Evolutionary conservation across 2,329 filamentous ascomycete species (phyloP), one percentile per base, ranked within the genome.

Genomic region (Monosporascus sp.): DNA sequence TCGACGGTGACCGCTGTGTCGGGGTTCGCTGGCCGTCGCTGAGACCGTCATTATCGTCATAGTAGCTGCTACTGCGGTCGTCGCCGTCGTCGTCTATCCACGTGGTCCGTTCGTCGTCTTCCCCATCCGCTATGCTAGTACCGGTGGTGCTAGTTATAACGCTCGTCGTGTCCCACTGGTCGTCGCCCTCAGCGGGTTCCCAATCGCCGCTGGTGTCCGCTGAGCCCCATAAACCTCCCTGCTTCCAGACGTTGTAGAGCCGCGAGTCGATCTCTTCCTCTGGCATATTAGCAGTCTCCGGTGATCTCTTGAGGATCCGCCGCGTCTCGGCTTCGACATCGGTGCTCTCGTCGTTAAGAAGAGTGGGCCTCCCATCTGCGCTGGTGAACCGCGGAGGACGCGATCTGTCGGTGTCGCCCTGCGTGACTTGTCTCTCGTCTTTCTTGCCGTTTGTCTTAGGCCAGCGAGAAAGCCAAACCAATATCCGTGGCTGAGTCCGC

Each of bases 271-370:
- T 75, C 39, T 82, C 81, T 27, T 81, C 79, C 61, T 94, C 88
- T 41, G 84, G 74, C 7, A 74, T 59, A 17, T 73, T 31, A 60
- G 68, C 64, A 65, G 71, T 66, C 51, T 67, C 64, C 14, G 60
- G 60, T 7, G 63, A 68, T 52, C 67, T 71, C 46, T 68, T 74
- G 53, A 88, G 73, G 48, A 83, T 77, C 51, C 81, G 81, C 60
- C 89, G 82, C 60, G 92, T 85, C 67, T 94, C 89, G 1, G 76
- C 77, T 70, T 97, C 93, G 2, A 97, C 85, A 62, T 97, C 92
- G 27, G 90, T 82, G 37, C 85, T 77, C 36, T 86, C 79, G 57
- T 82, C 77, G 20, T 76, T 77, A 2, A 86, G 81, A 25, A 87
- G 71, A 24, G 75, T 72, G 31, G 82, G 70, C 54, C 77, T 74